Base-by-base conservation (phyloP, 139 green algal genomes). In the Chlorella sorokiniana region DNA sequence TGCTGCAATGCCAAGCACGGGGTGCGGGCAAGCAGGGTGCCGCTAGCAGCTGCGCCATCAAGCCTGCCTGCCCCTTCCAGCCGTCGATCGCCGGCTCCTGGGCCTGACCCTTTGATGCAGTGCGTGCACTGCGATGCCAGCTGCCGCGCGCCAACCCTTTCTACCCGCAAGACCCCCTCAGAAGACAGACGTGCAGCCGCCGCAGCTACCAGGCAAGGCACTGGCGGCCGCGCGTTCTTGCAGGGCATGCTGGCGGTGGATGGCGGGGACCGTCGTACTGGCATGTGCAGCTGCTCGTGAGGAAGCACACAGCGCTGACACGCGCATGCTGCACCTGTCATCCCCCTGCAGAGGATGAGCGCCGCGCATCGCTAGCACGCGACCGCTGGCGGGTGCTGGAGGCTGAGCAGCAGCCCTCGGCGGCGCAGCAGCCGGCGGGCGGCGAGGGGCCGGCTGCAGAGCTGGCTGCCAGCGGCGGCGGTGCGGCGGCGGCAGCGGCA, bases 41-140 rank as follows among this genome's bases (percentile, higher is more conserved):
- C n/a, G n/a, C n/a, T n/a, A 18, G 35, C 63, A 18, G 59, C 63
- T 7, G 54, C 59, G 59, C 9, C 20, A 25, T 65, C 59, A 25
- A 3, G 16, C 38, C 0, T 51, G 38, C 65, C 65, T 52, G 37
- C 65, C 14, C 9, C 65, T 51, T 92, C 89, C 41, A 56, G 48
- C 16, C 16, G 48, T 56, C 48, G 16, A 56, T 25, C 14, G 14
- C 14, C 14, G 48, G 48, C 48, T 56, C 40, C 67, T 59, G 70
- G 23, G 31, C 29, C n/a, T n/a, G n/a, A n/a, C n/a, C n/a, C n/a
- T n/a, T n/a, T 27, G 18, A 5, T 52, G 86, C 83, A 29, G 91
- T 94, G 31, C 85, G 88, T 0, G 93, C 92, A 27, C 88, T 96
- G 35, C 89, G 94, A n/a, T 96, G 91, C 82, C 94, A 98, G 83